Percentiles rank a stretch among this genome's conserved stretches.
Conservation (phyloP, 352 stramenopile species). For the Stephanocyclus meneghinianus region DNA sequence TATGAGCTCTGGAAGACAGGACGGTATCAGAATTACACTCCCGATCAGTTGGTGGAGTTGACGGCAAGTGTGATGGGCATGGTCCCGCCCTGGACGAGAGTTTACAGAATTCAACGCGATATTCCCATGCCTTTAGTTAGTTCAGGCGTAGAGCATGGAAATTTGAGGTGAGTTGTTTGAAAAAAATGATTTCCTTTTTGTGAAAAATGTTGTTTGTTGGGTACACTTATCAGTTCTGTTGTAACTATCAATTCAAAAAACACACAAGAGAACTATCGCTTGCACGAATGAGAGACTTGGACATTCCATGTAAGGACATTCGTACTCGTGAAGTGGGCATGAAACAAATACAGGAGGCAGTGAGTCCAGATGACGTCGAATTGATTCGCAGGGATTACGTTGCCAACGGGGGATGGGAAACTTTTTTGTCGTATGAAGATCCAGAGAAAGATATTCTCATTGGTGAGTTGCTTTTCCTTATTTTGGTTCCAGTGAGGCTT, state of each 20-base stretch:
- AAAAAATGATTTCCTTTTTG: neutral
- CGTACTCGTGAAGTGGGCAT: slow-evolving; percentile 94
- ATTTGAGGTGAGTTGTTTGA: slow-evolving; percentile 72
- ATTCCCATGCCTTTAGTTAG: slow-evolving; percentile 97
- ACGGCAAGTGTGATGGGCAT: slow-evolving; percentile 91
- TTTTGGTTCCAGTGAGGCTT: neutral
- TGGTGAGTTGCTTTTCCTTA: slow-evolving; percentile 55
- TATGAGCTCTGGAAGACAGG: slow-evolving; percentile 98
- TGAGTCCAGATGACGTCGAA: slow-evolving; percentile 93
- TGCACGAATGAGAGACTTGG: slow-evolving; percentile 89
- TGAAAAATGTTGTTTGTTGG: neutral
- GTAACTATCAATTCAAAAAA: neutral
- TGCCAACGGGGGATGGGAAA: slow-evolving; percentile 95
- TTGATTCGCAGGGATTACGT: slow-evolving; percentile 93
- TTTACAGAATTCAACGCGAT: slow-evolving; percentile 95
- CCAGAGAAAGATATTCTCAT: slow-evolving; percentile 95
- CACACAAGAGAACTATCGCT: slow-evolving; percentile 87
- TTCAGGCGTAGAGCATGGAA: slow-evolving; percentile 93
- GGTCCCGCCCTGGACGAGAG: slow-evolving; percentile 92
- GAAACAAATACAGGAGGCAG: slow-evolving; percentile 92
- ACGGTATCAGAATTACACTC: slow-evolving; percentile 90
- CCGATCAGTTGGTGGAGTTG: slow-evolving; percentile 87
- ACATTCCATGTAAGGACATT: slow-evolving; percentile 92
- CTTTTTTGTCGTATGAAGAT: slow-evolving; percentile 95
- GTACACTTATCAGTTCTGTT: neutral